Conservation (phyloP, 1,139 yeast species). For the Magnusiomyces tetraspermus region DNA sequence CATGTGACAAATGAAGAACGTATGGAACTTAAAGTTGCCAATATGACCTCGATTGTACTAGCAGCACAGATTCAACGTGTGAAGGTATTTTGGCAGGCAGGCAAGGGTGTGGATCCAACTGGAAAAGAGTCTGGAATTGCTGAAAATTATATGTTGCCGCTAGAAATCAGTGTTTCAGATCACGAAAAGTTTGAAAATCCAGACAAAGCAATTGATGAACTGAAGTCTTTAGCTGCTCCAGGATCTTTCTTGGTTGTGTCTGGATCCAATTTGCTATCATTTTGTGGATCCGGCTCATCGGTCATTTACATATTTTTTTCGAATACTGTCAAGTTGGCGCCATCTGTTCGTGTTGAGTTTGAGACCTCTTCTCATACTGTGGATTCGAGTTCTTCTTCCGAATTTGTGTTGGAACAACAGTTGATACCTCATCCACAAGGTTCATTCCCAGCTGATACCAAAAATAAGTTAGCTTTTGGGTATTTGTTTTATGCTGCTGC, state of each 20-base stretch:
- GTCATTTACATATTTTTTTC: slow-evolving; percentile 7
- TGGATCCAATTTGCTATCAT: slow-evolving; percentile 5
- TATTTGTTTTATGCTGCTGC: slow-evolving; percentile 7
- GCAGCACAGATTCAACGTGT: not conserved
- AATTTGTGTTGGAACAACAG: too few relatives aligned
- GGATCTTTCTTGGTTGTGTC: not conserved
- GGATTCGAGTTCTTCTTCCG: not conserved
- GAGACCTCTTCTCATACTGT: too few relatives aligned
- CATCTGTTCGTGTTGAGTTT: slow-evolving; percentile 5
- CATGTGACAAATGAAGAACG: slow-evolving; percentile 5
- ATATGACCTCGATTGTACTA: slow-evolving; percentile 4
- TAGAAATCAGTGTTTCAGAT: not conserved
- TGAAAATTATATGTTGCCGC: not conserved
- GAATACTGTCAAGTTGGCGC: slow-evolving; percentile 1
- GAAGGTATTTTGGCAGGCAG: not conserved
- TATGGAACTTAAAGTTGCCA: slow-evolving; percentile 11
- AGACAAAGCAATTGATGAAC: not conserved
- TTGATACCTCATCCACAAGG: too few relatives aligned
- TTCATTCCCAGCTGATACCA: too few relatives aligned
- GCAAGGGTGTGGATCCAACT: not conserved
- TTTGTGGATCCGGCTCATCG: slow-evolving; percentile 2
- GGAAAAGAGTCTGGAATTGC: slow-evolving; percentile 5
- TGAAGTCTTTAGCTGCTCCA: not conserved
- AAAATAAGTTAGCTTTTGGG: not conserved
- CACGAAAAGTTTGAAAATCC: too few relatives aligned